Conservation (phyloP, 192 early-diverging fungal species). For the Rhizoclosmatium globosum region DNA sequence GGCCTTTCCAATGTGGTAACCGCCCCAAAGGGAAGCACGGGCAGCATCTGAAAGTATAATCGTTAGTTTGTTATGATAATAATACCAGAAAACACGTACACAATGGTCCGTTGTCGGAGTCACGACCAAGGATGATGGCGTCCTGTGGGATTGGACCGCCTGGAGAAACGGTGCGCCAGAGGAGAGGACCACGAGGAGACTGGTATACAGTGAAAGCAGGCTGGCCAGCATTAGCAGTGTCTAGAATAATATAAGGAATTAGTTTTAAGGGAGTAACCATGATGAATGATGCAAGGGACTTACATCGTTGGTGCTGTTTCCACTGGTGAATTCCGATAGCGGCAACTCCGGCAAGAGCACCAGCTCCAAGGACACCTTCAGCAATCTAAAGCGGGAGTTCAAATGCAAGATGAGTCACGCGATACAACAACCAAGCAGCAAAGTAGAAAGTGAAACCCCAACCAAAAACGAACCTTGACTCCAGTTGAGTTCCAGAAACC, state of each 20-base stretch:
- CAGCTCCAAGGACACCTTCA: constrained; percentile 44
- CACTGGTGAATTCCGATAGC: constrained; percentile 49
- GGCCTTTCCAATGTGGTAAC: constrained; percentile 51
- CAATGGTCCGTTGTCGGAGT: constrained; percentile 65
- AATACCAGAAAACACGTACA: constrained; percentile 11
- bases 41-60: constrained; percentile 56
- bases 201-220: constrained; percentile 34
- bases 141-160: constrained; percentile 16
- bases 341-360: constrained; percentile 49
- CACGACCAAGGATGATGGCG: constrained; percentile 68
- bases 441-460: too few relatives aligned
- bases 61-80: too few relatives aligned
- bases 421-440: background rate
- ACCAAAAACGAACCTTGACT: background rate
- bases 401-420: background rate
- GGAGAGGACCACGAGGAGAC: constrained; percentile 35
- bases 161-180: constrained; percentile 8
- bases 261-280: too few relatives aligned
- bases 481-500: background rate
- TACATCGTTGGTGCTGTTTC: constrained; percentile 31
- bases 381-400: constrained; percentile 1
- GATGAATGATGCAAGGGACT: too few relatives aligned
- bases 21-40: constrained; percentile 46
- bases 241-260: background rate
- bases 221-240: background rate